phyloP scores from a whole-genome alignment of 768 basidiomycete species.

The Mycena vulgaris region DNA sequence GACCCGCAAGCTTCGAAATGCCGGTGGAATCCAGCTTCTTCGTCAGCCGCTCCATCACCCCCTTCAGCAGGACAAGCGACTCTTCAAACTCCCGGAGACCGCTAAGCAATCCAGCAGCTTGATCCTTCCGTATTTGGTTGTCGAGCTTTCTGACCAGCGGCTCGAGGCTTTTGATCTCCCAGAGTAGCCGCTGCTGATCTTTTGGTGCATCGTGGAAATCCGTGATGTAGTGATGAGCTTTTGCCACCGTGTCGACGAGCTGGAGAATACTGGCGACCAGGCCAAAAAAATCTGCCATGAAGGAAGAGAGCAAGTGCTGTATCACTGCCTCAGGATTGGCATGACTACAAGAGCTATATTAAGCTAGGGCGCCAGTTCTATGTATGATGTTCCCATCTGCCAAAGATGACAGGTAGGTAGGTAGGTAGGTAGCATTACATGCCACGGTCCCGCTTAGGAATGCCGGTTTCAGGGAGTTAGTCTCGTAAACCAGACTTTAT shows the following conservation, averaged over 20 bases:
- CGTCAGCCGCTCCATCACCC: neutral
- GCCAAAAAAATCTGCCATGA: conserved; percentile 7
- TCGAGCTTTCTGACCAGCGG: neutral
- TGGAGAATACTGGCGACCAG: conserved; percentile 4
- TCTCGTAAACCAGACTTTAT: too few species aligned
- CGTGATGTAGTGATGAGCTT: neutral
- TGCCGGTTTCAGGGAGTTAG: too few species aligned
- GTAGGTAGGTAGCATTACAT: too few species aligned
- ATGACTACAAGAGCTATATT: too few species aligned
- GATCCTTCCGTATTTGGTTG: neutral
- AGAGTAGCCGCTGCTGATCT: neutral
- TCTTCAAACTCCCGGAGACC: neutral
- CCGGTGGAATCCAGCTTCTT: neutral
- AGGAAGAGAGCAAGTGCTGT: neutral
- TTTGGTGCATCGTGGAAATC: neutral
- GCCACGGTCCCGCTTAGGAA: too few species aligned
- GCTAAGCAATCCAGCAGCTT: neutral
- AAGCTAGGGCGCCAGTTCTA: too few species aligned
- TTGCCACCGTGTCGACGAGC: neutral
- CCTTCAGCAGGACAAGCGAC: neutral
- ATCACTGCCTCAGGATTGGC: neutral
- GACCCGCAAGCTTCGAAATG: neutral
- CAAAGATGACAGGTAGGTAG: too few species aligned
- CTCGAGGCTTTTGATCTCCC: neutral
- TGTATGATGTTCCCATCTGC: too few species aligned